Conservation (phyloP, 805 yeast genomes). For the Kodamaea hsintzibuensis region DNA sequence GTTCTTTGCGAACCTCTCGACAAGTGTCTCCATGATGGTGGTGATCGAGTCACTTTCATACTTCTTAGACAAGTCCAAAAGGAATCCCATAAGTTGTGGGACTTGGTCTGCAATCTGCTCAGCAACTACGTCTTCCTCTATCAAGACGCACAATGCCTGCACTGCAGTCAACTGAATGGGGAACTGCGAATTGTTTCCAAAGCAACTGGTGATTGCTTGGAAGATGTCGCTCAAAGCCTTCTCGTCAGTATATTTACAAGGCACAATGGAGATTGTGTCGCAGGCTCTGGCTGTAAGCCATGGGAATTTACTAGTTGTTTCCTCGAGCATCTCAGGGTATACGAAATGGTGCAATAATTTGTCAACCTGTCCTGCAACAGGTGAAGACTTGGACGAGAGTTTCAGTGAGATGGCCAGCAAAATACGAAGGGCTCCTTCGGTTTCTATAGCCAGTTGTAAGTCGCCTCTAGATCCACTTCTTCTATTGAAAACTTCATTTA, state of each 20-base stretch:
- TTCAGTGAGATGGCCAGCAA: conserved; percentile 42
- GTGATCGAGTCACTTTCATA: conserved; percentile 46
- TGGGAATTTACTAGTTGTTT: conserved; percentile 31
- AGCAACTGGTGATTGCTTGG: conserved; percentile 41
- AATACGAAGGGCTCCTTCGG: conserved; percentile 44
- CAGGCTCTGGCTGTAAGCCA: conserved; percentile 49
- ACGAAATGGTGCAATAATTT: conserved; percentile 38
- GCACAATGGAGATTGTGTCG: conserved; percentile 45
- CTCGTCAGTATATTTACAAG: conserved; percentile 34
- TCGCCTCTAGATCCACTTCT: conserved; percentile 31
- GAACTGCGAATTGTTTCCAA: conserved; percentile 43
- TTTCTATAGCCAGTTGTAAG: conserved; percentile 31
- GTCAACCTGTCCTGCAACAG: conserved; percentile 42
- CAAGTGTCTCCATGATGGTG: conserved; percentile 47
- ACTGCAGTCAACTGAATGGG: conserved; percentile 54
- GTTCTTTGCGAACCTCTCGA: conserved; percentile 42
- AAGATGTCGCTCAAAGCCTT: conserved; percentile 40
- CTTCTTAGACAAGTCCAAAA: conserved; percentile 45
- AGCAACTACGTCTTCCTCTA: conserved; percentile 47
- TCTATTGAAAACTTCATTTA: conserved; percentile 36
- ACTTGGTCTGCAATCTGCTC: conserved; percentile 43
- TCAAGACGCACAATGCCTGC: conserved; percentile 51
- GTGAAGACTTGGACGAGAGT: conserved; percentile 35
- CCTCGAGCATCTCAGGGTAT: conserved; percentile 39
- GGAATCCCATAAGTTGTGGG: conserved; percentile 45